Evolutionary conservation across 164 flowering plant genomes (phyloP), one percentile per base, ranked within the genome.

Genomic region (Santalum album): DNA sequence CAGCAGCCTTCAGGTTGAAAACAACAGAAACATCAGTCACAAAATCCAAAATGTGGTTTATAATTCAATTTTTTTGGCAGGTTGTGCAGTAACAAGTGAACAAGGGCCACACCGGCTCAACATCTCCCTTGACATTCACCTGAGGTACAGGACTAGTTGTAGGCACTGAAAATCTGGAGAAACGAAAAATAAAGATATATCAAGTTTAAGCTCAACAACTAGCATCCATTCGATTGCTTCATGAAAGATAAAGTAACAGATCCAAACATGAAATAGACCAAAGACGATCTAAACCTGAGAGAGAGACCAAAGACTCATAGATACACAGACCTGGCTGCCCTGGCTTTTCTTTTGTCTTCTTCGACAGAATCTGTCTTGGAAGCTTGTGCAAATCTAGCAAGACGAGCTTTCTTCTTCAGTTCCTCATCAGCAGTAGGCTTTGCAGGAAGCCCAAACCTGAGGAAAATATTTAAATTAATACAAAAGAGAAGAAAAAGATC

Each of bases 371-470:
- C 42, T 38, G 42, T 1, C 42, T 38, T 38, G 14, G 42, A 15
- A 12, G 16, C 14, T 38, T 12, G 42, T 15, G 3, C 14, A 38
- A 38, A 38, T 38, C 42, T 38, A 25, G 76, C 82, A 56, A 78
- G 77, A 23, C 98, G 79, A 63, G 98, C 91, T 72, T 87, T 92
- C 83, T 86, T 92, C 74, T 84, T 92, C 7, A 71, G 15, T 15
- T 38, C 80, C 42, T 84, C 94, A 58, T 81, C 85, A 36, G 66
- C 25, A 43, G 53, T 50, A 24, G 82, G 26, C 16, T 75, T 60
- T 15, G 46, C 67, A 52, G 78, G 57, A 24, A 80, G 58, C 60
- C 95, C 90, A 78, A 92, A 88, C 73, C 96, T 88, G 68, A 61
- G 35, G 59, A 58, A 58, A 24, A 60, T 51, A 35, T 49, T 7